These are phyloP conservation scores for Sclerotinia trifoliorum DNA, from an alignment of 2,329 filamentous ascomycete species.

Conservation along the genomic window DNA sequence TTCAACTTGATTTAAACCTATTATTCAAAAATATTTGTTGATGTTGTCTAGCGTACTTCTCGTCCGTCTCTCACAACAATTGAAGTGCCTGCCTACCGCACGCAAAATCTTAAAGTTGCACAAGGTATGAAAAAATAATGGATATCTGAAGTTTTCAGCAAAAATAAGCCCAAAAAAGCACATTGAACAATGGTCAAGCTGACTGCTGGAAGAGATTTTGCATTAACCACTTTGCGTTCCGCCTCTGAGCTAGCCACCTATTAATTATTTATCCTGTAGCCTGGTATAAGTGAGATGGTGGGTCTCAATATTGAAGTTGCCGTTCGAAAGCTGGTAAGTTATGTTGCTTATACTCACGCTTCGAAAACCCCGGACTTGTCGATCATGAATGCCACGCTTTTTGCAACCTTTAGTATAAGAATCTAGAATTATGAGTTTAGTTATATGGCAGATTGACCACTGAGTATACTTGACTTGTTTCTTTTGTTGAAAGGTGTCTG, in stretches of 20 bases:
- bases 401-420: not conserved
- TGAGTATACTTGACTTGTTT: conserved; percentile 2
- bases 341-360: not conserved
- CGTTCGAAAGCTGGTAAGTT: too few relatives aligned
- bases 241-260: not conserved
- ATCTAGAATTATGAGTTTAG: not conserved
- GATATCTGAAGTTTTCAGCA: not conserved
- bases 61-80: not conserved
- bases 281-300: not conserved
- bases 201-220: not conserved
- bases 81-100: not conserved
- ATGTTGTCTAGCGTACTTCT: not conserved
- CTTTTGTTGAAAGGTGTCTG: not conserved
- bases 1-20: not conserved
- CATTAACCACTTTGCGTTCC: not conserved
- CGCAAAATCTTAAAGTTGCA: not conserved
- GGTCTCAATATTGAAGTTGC: not conserved
- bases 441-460: conserved; percentile 6
- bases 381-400: not conserved
- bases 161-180: not conserved
- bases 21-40: not conserved
- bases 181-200: conserved; percentile 8
- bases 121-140: not conserved
- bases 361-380: not conserved
- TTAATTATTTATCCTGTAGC: not conserved